Evolutionary conservation across 768 basidiomycete genomes (phyloP).

Genomic region (Leccinum fibrillosum): DNA sequence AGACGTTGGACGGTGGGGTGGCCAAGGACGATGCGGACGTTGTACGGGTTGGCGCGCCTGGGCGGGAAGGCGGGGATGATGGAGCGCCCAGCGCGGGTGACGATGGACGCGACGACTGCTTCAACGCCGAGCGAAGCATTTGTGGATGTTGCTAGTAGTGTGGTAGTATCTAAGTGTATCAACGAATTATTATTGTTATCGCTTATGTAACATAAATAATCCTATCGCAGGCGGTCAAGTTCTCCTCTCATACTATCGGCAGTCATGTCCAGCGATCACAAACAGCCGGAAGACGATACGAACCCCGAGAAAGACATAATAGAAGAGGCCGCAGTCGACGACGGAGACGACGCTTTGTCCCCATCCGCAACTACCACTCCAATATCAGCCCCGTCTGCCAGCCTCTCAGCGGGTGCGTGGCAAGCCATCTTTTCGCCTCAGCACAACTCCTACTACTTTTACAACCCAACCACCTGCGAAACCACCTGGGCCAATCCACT

Average conservation of each 20-base stretch:
- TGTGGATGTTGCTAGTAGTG: conserved; percentile 2
- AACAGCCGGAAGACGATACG: conserved; percentile 1
- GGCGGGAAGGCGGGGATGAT: conserved; percentile 24
- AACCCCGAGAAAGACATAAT: conserved; percentile 2
- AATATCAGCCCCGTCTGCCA: conserved; percentile 11
- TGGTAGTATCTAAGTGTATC: conserved; percentile 2
- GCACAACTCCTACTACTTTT: conserved; percentile 84
- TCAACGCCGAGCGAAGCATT: conserved; percentile 53
- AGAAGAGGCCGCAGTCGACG: conserved; percentile 3
- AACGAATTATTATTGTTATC: not conserved
- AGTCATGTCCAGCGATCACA: conserved; percentile 8
- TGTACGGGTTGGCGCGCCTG: conserved; percentile 12
- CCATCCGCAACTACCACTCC: conserved; percentile 7
- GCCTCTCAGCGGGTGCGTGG: conserved; percentile 47
- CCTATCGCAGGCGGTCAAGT: not conserved
- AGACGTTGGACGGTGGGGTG: conserved; percentile 21
- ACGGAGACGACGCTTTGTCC: not conserved
- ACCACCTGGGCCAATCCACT: conserved; percentile 86
- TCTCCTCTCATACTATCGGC: not conserved
- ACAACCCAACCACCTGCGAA: conserved; percentile 68
- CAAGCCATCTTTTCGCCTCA: conserved; percentile 79
- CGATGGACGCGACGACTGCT: conserved; percentile 35
- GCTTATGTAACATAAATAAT: not conserved
- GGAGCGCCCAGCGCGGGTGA: conserved; percentile 16
- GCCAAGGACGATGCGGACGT: conserved; percentile 17